Base-by-base conservation (phyloP, 2,329 filamentous ascomycete species). In the Triangularia verruculosa region DNA sequence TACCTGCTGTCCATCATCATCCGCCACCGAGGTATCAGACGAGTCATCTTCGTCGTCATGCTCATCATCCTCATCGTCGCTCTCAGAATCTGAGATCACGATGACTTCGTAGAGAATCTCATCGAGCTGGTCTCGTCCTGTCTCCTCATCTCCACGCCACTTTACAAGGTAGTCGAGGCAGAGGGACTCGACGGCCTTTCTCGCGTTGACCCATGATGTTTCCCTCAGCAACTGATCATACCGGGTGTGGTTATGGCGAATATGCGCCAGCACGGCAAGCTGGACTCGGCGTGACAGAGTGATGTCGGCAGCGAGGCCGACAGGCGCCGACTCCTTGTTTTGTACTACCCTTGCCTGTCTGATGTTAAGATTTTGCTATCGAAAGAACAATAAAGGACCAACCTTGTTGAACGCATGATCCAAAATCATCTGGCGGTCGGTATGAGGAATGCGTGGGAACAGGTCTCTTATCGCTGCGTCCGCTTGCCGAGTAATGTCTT, bases 141-240 rank as follows among this genome's bases (percentile, higher is more conserved):
- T 89, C 72, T 89, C 87, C 73, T 89, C 87, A 69, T 89, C 87
- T 61, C 87, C 87, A 77, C 87, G 86, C 87, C 87, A 89, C 83
- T 89, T 89, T 79, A 89, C 83, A 73, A 89, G 83, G 60, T 86
- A 79, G 68, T 89, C 86, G 54, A 89, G 77, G 67, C 87, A 89
- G 13, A 86, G 76, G 30, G 80, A 75, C 69, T 89, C 85, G 53
- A 89, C 86, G 47, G 81, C 81, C 75, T 83, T 87, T 66, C 87
- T 80, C 59, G 86, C 86, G 70, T 85, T 85, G 58, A 79, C 76
- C 79, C 85, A 89, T 17, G 76, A 78, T 4, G 84, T 85, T 70
- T 88, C 83, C 69, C 74, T 82, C 15, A 89, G 76, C 17, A 89
- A 77, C 63, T 82, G 74, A 71, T 89, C 87, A 76, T 89, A 89